A percentile compares a stretch with the other conserved stretches of the same genome.
These are phyloP conservation scores for Tilletia indica DNA, from an alignment of 1,284 basidiomycete genomes.

Conservation along the genomic window DNA sequence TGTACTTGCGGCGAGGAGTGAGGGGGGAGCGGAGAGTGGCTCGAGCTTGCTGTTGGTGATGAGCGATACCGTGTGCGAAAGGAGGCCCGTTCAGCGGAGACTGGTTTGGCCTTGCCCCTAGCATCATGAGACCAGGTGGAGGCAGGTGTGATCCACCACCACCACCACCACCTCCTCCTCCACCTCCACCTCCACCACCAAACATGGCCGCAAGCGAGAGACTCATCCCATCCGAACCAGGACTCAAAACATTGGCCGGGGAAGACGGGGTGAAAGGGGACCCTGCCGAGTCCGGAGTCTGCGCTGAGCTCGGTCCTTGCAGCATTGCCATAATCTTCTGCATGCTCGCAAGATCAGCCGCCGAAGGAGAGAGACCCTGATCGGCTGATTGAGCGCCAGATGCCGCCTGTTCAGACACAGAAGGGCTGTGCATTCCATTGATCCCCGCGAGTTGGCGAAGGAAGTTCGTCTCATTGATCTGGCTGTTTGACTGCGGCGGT, in stretches of 20 bases:
- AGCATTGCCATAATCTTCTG: conserved; percentile 55
- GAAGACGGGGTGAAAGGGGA: conserved; percentile 22
- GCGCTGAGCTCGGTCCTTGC: conserved; percentile 24
- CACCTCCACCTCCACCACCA: background rate
- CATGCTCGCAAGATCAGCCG: conserved; percentile 50
- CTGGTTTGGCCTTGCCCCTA: background rate
- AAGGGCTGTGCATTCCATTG: background rate
- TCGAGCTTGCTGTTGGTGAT: background rate
- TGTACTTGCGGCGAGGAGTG: background rate
- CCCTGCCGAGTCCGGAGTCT: background rate
- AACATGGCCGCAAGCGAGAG: background rate
- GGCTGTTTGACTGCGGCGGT: no score
- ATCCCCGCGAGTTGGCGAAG: background rate
- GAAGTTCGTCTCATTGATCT: background rate
- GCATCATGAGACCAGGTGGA: conserved; percentile 3
- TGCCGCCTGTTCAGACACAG: background rate
- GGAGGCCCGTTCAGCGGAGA: background rate
- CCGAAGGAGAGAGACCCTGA: background rate
- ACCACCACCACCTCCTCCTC: conserved; percentile 8
- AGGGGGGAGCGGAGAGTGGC: background rate
- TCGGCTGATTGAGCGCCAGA: background rate
- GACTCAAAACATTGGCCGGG: background rate
- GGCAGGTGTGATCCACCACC: conserved; percentile 4
- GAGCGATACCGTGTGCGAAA: background rate
- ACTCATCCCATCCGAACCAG: conserved; percentile 13